phyloP scores from a whole-genome alignment of 345 rosid species.

The Balakata baccata region DNA sequence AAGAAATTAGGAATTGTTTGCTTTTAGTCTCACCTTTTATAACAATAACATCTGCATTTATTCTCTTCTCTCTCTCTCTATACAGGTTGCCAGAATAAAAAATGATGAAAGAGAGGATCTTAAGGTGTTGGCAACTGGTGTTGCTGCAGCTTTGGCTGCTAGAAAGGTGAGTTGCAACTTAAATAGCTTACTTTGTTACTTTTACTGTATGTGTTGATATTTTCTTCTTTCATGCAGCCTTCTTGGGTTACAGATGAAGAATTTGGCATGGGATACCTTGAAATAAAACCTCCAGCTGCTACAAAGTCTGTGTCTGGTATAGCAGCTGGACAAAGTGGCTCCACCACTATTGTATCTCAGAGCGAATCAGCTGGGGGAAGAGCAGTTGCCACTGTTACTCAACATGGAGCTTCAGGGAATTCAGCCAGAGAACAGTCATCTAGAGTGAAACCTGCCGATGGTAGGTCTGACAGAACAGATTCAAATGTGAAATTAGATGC shows the following conservation, averaged over 20 bases:
- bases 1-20: conserved; percentile 21
- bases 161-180: conserved; percentile 65
- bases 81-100: conserved; percentile 87
- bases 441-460: conserved; percentile 63
- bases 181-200: conserved; percentile 2
- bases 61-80: conserved; percentile 13
- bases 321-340: conserved; percentile 47
- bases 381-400: conserved; percentile 32
- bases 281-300: conserved; percentile 66
- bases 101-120: conserved; percentile 98
- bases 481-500: conserved; percentile 56
- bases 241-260: conserved; percentile 99
- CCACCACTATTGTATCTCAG: conserved; percentile 46
- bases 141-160: conserved; percentile 95
- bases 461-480: conserved; percentile 63
- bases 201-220: not conserved
- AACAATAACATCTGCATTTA: conserved; percentile 3
- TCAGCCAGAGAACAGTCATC: conserved; percentile 55
- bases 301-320: conserved; percentile 48
- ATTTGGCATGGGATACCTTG: conserved; percentile 98
- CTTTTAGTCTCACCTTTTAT: conserved; percentile 17
- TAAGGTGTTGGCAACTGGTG: conserved; percentile 97
- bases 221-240: conserved; percentile 50
- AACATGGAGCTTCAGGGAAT: conserved; percentile 57
- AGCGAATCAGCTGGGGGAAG: conserved; percentile 56